Evolutionary conservation across 768 basidiomycete genomes (phyloP).

Genomic region (Tylopilus plumbeoviolaceoides): DNA sequence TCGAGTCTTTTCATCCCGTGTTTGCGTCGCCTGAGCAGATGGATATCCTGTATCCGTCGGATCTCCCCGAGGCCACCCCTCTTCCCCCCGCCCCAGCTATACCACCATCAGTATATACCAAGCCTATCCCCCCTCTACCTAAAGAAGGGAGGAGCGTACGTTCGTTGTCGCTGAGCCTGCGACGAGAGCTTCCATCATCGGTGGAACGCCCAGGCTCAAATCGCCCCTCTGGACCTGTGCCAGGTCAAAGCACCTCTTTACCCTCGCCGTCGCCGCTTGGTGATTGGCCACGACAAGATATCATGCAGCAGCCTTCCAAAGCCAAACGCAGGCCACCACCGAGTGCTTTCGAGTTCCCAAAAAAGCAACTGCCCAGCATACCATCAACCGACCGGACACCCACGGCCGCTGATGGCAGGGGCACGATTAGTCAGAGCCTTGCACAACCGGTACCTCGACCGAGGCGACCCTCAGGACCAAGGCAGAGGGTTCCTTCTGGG

Average conservation of each 20-base stretch:
- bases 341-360: slow-evolving; percentile 24
- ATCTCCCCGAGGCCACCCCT: slow-evolving; percentile 26
- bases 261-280: slow-evolving; percentile 46
- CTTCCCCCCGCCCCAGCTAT: slow-evolving; percentile 16
- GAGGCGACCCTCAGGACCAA: slow-evolving; percentile 33
- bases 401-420: neutral
- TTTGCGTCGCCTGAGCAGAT: slow-evolving; percentile 20
- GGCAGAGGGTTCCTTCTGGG: slow-evolving; percentile 19
- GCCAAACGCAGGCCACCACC: slow-evolving; percentile 14
- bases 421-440: neutral
- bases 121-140: slow-evolving; percentile 12
- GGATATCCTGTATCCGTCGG: slow-evolving; percentile 7
- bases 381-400: slow-evolving; percentile 6
- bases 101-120: slow-evolving; percentile 11
- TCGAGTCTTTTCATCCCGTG: slow-evolving; percentile 42
- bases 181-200: slow-evolving; percentile 19
- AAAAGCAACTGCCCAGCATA: neutral
- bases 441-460: slow-evolving; percentile 24
- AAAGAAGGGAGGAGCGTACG: neutral
- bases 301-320: slow-evolving; percentile 25
- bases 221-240: slow-evolving; percentile 14
- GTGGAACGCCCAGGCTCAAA: slow-evolving; percentile 32
- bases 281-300: slow-evolving; percentile 50
- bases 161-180: slow-evolving; percentile 10
- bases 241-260: slow-evolving; percentile 9